Percentiles rank a stretch among this genome's conserved stretches.
Conservation (phyloP, 768 basidiomycete genomes). For the Tylopilus felleus region DNA sequence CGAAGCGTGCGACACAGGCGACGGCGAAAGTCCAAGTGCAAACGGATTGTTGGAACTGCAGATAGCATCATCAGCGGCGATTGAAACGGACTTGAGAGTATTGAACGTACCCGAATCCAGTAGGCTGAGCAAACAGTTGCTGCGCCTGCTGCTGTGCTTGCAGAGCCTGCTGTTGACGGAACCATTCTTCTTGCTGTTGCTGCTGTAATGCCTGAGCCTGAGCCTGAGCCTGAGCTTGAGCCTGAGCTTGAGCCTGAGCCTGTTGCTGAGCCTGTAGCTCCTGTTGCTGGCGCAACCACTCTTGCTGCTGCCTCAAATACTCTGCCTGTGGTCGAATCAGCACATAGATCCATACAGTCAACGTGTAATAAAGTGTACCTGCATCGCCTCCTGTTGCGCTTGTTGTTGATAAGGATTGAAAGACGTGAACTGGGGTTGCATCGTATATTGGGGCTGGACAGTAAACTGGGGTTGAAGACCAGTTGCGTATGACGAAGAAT, state of each 20-base stretch:
- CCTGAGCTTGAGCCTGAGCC: constrained; percentile 44
- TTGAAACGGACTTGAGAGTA: neutral
- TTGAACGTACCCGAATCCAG: constrained; percentile 65
- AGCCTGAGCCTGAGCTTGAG: constrained; percentile 43
- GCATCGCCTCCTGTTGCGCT: constrained; percentile 83
- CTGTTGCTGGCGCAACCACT: constrained; percentile 63
- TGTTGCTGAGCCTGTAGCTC: constrained; percentile 42
- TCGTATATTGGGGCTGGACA: constrained; percentile 67
- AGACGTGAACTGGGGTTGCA: constrained; percentile 84
- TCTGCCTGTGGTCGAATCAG: constrained; percentile 37
- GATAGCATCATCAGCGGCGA: constrained; percentile 24
- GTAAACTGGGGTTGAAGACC: constrained; percentile 73
- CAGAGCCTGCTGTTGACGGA: constrained; percentile 58
- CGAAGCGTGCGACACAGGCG: constrained; percentile 34
- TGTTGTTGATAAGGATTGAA: constrained; percentile 96
- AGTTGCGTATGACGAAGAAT: constrained; percentile 57
- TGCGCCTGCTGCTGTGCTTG: constrained; percentile 45
- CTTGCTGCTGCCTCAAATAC: constrained; percentile 53
- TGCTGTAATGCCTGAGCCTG: constrained; percentile 30
- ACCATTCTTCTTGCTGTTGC: constrained; percentile 50
- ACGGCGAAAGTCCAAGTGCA: constrained; percentile 43
- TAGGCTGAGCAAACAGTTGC: constrained; percentile 57
- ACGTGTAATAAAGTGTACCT: constrained; percentile 33
- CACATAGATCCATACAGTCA: neutral
- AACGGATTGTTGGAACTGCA: constrained; percentile 94